A percentile compares a stretch with the other conserved stretches of the same genome.
phyloP scores from a whole-genome alignment of 75 land plant species.

The Ceratopteris richardii region DNA sequence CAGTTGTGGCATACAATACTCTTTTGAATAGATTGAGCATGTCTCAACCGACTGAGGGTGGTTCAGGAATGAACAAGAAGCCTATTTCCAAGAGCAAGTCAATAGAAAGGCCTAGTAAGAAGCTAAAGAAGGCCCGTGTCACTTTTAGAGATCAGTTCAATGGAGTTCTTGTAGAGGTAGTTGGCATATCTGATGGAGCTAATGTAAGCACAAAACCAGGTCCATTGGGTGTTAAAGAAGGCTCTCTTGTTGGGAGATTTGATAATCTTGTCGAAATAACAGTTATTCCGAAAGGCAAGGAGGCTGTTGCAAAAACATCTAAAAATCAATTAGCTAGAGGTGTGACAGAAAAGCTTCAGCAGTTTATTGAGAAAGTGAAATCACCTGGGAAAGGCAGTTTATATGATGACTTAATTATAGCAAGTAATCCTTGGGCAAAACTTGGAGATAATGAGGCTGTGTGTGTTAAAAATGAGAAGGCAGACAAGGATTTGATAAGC shows the following conservation, averaged over 20 bases:
- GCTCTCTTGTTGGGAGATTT: slow-evolving; percentile 93
- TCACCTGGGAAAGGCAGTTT: slow-evolving; percentile 53
- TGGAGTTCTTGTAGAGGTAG: slow-evolving; percentile 77
- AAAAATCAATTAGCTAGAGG: slow-evolving; percentile 40
- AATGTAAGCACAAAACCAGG: slow-evolving; percentile 93
- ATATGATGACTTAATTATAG: slow-evolving; percentile 75
- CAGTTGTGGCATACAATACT: slow-evolving; percentile 85
- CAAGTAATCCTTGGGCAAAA: too few species aligned
- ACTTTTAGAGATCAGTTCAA: slow-evolving; percentile 79
- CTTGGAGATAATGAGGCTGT: too few species aligned
- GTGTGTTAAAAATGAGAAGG: too few species aligned
- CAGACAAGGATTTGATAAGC: too few species aligned
- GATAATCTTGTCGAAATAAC: slow-evolving; percentile 88
- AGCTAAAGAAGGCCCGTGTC: slow-evolving; percentile 45
- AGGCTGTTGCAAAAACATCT: slow-evolving; percentile 19
- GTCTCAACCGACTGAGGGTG: slow-evolving; percentile 20
- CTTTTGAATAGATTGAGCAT: slow-evolving; percentile 52
- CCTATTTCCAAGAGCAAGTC: background rate
- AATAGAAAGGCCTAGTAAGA: slow-evolving; percentile 45
- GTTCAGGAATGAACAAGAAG: too few species aligned
- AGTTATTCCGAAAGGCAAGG: slow-evolving; percentile 85
- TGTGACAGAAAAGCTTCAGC: slow-evolving; percentile 71
- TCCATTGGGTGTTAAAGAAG: slow-evolving; percentile 92
- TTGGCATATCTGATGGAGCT: slow-evolving; percentile 90
- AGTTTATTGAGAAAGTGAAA: slow-evolving; percentile 77